Base-by-base conservation (phyloP, 768 basidiomycete species). In the Phaeotremella fagi region DNA sequence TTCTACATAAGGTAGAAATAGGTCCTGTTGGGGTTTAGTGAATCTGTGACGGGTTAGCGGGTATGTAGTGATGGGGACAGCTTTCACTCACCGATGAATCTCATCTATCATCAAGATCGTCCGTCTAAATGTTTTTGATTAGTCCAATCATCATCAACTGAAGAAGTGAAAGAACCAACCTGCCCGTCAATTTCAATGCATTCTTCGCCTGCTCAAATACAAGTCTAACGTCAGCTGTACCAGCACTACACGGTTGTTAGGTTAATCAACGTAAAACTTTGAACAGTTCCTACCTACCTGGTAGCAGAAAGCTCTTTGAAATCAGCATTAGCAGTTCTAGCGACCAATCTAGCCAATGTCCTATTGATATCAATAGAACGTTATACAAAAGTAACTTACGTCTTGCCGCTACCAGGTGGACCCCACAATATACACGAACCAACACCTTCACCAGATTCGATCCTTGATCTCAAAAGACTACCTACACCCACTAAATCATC, bases 251-350 rank as follows among this genome's bases (percentile, higher is more conserved):
- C 61, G 44, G 24, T 22, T 52, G 20, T 18, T 26, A 28, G 11
- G n/a, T 35, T 35, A 33, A 3, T 31, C 27, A 49, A 45, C 44
- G 29, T 16, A 47, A 20, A 27, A 38, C 48, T 25, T 2, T 82
- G 82, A 2, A 80, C 3, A 29, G 18, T 16, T 22, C 3, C 1
- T 23, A 24, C 53, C 31, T 33, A 66, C 66, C 64, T 80, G 0
- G 87, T 87, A n/a, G 86, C 86, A 65, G 84, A 85, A 20, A 89
- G 73, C 63, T 90, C 88, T 60, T 82, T 86, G 70, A 88, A 87
- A 11, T 80, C 75, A 14, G 82, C 80, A 58, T 82, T 76, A 0
- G 82, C 78, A 46, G 78, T 78, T 38, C 76, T 78, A 0, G 87
- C 85, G 7, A 90, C 76, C 23, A 91, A 69, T 57, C 87, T 77